A percentile compares a stretch with the other conserved stretches of the same genome.
Evolutionary conservation across 2,329 filamentous ascomycete genomes (phyloP).

Genomic region (Aspergillus glaucus): DNA sequence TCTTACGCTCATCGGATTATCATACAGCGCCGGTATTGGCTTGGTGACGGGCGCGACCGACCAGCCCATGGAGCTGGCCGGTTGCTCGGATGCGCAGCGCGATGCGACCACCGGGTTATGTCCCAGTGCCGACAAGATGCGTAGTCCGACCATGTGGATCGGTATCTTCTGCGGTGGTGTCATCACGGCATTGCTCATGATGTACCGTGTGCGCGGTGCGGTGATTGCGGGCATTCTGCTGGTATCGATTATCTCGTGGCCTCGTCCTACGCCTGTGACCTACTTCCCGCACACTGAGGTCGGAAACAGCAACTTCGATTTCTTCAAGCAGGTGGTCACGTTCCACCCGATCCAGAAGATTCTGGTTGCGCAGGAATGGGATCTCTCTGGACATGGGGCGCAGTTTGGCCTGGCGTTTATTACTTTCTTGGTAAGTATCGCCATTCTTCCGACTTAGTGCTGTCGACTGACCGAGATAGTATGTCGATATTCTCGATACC

Average conservation of each 20-base stretch:
- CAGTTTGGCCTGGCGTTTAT: slow-evolving; percentile 79
- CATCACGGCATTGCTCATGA: slow-evolving; percentile 71
- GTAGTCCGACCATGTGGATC: slow-evolving; percentile 76
- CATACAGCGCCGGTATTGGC: slow-evolving; percentile 77
- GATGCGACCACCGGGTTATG: slow-evolving; percentile 49
- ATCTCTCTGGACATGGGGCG: slow-evolving; percentile 60
- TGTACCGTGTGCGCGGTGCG: slow-evolving; percentile 81
- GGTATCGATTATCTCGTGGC: slow-evolving; percentile 86
- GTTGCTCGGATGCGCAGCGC: slow-evolving; percentile 55
- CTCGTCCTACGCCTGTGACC: slow-evolving; percentile 66
- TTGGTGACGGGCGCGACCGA: slow-evolving; percentile 61
- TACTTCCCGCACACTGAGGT: slow-evolving; percentile 69
- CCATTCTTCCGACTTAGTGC: not conserved
- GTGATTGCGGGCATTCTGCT: slow-evolving; percentile 77
- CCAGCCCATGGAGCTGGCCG: slow-evolving; percentile 69
- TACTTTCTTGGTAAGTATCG: slow-evolving; percentile 59
- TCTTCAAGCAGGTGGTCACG: slow-evolving; percentile 80
- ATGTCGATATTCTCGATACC: slow-evolving; percentile 82
- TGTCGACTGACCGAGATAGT: slow-evolving; percentile 30
- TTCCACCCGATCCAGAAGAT: slow-evolving; percentile 71
- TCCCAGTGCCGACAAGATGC: slow-evolving; percentile 64
- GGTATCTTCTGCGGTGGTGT: slow-evolving; percentile 82
- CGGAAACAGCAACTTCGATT: slow-evolving; percentile 68
- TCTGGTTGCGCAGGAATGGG: slow-evolving; percentile 68
- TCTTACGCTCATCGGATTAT: slow-evolving; percentile 58